These are phyloP conservation scores for Pythium brachiatum DNA, from an alignment of 352 stramenopile genomes.

Conservation along the genomic window DNA sequence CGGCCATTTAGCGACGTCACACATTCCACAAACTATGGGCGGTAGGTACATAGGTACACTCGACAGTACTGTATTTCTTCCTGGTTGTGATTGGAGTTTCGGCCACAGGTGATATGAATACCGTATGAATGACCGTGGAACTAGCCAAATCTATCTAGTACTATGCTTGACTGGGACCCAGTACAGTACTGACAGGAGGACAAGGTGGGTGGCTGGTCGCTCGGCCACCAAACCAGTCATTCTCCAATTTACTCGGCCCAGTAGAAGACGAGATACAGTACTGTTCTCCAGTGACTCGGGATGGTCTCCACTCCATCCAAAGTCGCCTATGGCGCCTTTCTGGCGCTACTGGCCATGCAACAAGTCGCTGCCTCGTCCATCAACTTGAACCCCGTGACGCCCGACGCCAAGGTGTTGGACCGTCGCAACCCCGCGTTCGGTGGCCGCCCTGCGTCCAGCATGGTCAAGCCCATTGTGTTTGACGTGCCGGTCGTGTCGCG, in stretches of 20 bases:
- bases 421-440: slow-evolving; percentile 11
- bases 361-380: slow-evolving; percentile 6
- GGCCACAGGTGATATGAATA: too few species aligned
- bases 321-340: neutral
- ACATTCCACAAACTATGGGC: too few species aligned
- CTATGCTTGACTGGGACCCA: too few species aligned
- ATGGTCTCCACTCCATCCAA: slow-evolving; percentile 4
- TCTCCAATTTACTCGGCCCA: slow-evolving; percentile 2
- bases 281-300: too few species aligned
- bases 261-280: neutral
- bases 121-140: too few species aligned
- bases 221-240: slow-evolving; percentile 1
- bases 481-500: slow-evolving; percentile 9
- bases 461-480: slow-evolving; percentile 5
- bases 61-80: too few species aligned
- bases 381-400: slow-evolving; percentile 11
- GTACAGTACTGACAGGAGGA: too few species aligned
- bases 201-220: too few species aligned
- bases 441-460: neutral
- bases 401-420: neutral
- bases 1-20: too few species aligned
- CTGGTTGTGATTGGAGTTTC: too few species aligned
- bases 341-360: neutral
- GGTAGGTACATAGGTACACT: too few species aligned
- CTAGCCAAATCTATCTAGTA: too few species aligned